Conservation (phyloP, 2,329 filamentous ascomycete genomes). For the Calonectria pauciramosa region DNA sequence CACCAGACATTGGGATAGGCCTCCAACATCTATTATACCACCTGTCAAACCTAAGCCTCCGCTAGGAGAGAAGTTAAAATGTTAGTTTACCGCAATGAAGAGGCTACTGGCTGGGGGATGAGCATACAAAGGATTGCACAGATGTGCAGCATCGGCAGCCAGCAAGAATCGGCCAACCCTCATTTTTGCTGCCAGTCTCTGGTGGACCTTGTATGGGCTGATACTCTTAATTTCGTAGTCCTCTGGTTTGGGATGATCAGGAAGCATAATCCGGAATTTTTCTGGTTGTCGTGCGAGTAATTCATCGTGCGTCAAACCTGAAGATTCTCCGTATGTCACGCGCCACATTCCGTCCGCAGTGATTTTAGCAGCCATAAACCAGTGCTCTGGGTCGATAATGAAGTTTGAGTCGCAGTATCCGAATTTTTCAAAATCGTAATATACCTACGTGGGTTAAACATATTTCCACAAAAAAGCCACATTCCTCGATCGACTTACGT, state of each 20-base stretch:
- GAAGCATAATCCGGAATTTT: conserved; percentile 60
- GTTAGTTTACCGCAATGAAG: not conserved
- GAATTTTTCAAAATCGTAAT: conserved; percentile 71
- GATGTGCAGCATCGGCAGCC: conserved; percentile 72
- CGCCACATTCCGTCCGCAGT: conserved; percentile 72
- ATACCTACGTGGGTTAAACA: conserved; percentile 40
- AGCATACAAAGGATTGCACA: conserved; percentile 59
- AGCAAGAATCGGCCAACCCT: conserved; percentile 70
- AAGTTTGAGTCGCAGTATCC: conserved; percentile 71
- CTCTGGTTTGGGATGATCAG: conserved; percentile 14
- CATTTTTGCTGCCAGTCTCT: conserved; percentile 70
- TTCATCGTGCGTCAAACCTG: conserved; percentile 66
- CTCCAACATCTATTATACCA: conserved; percentile 74
- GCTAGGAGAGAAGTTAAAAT: conserved; percentile 37
- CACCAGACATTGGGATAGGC: conserved; percentile 70
- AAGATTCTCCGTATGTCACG: conserved; percentile 72
- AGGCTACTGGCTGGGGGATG: no score
- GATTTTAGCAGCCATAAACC: conserved; percentile 72
- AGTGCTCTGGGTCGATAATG: conserved; percentile 72
- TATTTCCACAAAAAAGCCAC: no score
- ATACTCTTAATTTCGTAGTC: conserved; percentile 68
- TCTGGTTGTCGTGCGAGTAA: conserved; percentile 65
- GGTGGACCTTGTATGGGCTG: conserved; percentile 73
- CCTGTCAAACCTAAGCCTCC: conserved; percentile 75
- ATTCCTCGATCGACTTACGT: not conserved